Percentiles rank a stretch among this genome's conserved stretches.
Conservation (phyloP, 140 eudicot genomes). For the Flaveria floridana region DNA sequence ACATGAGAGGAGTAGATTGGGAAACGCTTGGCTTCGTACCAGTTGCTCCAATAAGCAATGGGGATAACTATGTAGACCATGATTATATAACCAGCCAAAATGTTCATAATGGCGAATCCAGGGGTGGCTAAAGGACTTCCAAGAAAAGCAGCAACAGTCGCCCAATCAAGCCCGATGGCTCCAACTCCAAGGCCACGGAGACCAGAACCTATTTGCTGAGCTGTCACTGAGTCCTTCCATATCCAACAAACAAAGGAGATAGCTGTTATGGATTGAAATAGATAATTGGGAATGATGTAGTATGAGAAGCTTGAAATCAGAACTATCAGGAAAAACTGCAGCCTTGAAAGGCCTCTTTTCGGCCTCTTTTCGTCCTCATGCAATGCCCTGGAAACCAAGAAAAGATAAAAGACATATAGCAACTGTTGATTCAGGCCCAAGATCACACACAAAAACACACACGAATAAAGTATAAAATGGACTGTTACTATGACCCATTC, state of each 20-base stretch:
- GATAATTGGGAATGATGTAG: conserved; percentile 66
- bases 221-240: conserved; percentile 57
- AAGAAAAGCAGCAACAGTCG: conserved; percentile 52
- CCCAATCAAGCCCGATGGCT: conserved; percentile 76
- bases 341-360: conserved; percentile 59
- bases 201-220: conserved; percentile 91
- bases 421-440: not conserved
- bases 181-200: conserved; percentile 79
- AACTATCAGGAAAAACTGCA: conserved; percentile 72
- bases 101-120: conserved; percentile 63
- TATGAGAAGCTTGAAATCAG: conserved; percentile 68
- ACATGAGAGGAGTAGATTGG: conserved; percentile 67
- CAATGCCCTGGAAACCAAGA: conserved; percentile 47
- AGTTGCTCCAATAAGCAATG: conserved; percentile 54
- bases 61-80: conserved; percentile 59
- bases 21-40: conserved; percentile 62
- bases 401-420: not conserved
- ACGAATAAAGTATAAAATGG: too few relatives aligned
- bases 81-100: conserved; percentile 58
- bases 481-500: too few relatives aligned
- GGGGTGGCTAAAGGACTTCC: conserved; percentile 84
- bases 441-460: too few relatives aligned
- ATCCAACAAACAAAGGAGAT: conserved; percentile 70
- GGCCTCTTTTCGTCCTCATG: conserved; percentile 73
- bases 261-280: conserved; percentile 62